Evolutionary conservation across 148 eudicot species (phyloP), one percentile per base, ranked within the genome.

Genomic region (Amaranthus palmeri): DNA sequence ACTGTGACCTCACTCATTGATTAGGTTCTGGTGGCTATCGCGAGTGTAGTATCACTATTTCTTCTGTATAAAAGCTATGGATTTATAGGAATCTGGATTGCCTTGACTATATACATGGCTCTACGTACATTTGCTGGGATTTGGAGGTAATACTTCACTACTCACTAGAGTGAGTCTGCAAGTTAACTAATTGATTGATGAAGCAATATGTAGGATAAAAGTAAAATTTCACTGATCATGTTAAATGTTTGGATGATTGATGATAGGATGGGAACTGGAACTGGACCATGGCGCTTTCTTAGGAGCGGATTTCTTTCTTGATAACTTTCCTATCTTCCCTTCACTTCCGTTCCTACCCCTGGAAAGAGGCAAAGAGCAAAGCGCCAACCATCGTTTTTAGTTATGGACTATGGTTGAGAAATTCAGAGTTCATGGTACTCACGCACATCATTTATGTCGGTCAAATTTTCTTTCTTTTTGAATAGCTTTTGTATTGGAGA

Each of bases 261-360:
- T n/a, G 77, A 72, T 74, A 93, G 98, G 87, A 91, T 93, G 88
- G 97, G 92, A 56, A 87, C 91, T 10, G 91, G 90, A 44, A 89
- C 98, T 0, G 98, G 98, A 67, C 97, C 98, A 0, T 93, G 98
- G 98, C 83, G 78, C 10, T 93, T 87, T 68, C 90, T 93, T 8
- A 86, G 85, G 76, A 76, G 42, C 64, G 13, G 65, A 68, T 46
- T 67, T 0, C 40, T 14, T 15, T 51, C 70, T 15, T 68, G 50
- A 52, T 55, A 17, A 46, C 42, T 14, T 25, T 18, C 46, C 49
- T 71, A 15, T 47, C 5, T 54, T 8, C 49, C 18, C 43, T 44
- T 12, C 55, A 10, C n/a, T 46, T 15, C 10, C 53, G 55, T 25
- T 25, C 36, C 36, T 25, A 25, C 36, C 36, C 36, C 2, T 25